phyloP scores from a whole-genome alignment of 2,329 filamentous ascomycete species.

The Scortechinia acanthostroma region DNA sequence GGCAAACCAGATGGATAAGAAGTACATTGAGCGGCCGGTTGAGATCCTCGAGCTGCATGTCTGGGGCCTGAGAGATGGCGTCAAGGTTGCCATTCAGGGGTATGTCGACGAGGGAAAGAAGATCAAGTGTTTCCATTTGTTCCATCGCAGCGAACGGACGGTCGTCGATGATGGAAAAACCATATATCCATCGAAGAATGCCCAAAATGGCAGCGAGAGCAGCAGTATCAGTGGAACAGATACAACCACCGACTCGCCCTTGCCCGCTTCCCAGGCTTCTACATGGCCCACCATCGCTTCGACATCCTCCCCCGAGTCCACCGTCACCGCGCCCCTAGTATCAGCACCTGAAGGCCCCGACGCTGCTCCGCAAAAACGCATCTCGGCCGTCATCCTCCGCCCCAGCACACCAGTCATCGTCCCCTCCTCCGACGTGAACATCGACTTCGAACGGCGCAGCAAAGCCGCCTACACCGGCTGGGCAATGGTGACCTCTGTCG shows the following conservation, averaged over 20 bases:
- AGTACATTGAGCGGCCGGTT: conserved; percentile 74
- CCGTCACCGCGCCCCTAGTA: conserved; percentile 9
- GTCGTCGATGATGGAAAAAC: conserved; percentile 37
- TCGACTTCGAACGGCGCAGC: conserved; percentile 81
- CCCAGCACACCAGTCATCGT: conserved; percentile 64
- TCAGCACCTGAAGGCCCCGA: not conserved
- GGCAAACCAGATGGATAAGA: conserved; percentile 44
- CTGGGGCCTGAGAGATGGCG: conserved; percentile 80
- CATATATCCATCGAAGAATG: conserved; percentile 12
- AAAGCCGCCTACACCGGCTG: conserved; percentile 69
- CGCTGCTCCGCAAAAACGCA: not conserved
- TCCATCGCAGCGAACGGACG: conserved; percentile 65
- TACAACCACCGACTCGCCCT: conserved; percentile 3
- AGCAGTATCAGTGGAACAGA: too few species aligned
- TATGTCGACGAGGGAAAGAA: conserved; percentile 82
- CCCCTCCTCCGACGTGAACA: conserved; percentile 79
- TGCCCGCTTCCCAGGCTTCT: not conserved
- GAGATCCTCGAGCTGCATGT: conserved; percentile 85
- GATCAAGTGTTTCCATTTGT: conserved; percentile 78
- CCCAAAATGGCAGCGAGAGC: conserved; percentile 24
- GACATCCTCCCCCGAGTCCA: conserved; percentile 4
- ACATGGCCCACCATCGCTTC: not conserved
- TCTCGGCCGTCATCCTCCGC: conserved; percentile 64
- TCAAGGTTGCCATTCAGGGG: conserved; percentile 79
- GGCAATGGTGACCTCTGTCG: conserved; percentile 85